phyloP scores from a whole-genome alignment of 768 basidiomycete species.

The Infundibulicybe gibba region DNA sequence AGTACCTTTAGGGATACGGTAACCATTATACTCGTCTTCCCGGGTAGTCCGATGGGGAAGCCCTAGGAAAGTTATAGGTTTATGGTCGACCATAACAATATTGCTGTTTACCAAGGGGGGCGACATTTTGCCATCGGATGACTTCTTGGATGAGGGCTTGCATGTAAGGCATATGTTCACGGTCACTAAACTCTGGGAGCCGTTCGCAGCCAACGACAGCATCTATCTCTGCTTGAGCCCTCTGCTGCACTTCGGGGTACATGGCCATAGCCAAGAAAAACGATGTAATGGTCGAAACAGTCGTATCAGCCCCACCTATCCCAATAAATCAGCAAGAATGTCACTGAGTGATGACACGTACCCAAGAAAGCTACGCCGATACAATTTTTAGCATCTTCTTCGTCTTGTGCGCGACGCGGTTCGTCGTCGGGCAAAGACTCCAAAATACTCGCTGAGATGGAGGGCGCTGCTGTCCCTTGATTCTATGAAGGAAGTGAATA shows the following conservation, averaged over 20 bases:
- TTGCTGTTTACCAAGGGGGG: neutral
- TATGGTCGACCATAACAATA: neutral
- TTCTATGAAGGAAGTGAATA: neutral
- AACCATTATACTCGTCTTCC: slow-evolving; percentile 30
- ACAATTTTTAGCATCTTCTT: slow-evolving; percentile 4
- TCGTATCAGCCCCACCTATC: too few species aligned
- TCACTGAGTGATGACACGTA: neutral
- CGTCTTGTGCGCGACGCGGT: slow-evolving; percentile 1
- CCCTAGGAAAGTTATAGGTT: slow-evolving; percentile 7
- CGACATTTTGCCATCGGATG: slow-evolving; percentile 7
- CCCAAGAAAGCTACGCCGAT: slow-evolving; percentile 7
- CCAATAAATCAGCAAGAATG: too few species aligned
- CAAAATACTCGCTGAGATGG: slow-evolving; percentile 1
- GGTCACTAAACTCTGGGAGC: slow-evolving; percentile 27
- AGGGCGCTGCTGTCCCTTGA: neutral
- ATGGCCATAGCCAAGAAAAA: slow-evolving; percentile 11
- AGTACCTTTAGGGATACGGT: slow-evolving; percentile 27
- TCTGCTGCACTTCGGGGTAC: slow-evolving; percentile 16
- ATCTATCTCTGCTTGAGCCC: slow-evolving; percentile 30
- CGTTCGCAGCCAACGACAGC: slow-evolving; percentile 21
- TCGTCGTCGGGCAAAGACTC: slow-evolving; percentile 1
- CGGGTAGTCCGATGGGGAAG: slow-evolving; percentile 19
- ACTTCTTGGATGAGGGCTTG: neutral
- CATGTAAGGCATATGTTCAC: slow-evolving; percentile 22
- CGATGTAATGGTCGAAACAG: slow-evolving; percentile 6